Conservation (phyloP, 371 early-diverging fungal species). For the Apophysomyces variabilis region DNA sequence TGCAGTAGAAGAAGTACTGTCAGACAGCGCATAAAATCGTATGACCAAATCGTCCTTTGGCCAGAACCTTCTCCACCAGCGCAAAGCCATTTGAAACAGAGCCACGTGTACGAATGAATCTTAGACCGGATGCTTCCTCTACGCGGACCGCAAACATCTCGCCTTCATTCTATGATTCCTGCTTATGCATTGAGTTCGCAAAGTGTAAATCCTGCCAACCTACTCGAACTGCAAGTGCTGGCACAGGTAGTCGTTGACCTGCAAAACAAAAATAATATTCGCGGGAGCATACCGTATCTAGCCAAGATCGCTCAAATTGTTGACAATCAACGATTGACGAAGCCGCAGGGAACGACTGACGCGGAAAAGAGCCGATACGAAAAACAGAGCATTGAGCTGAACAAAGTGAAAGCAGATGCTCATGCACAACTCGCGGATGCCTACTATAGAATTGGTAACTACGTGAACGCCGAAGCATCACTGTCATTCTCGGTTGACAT, state of each 20-base stretch:
- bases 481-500: slow-evolving; percentile 29
- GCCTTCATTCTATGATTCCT: not conserved
- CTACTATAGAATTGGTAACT: slow-evolving; percentile 32
- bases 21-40: too few relatives aligned
- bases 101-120: too few relatives aligned
- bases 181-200: slow-evolving; percentile 15
- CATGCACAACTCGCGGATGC: slow-evolving; percentile 43
- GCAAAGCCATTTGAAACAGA: too few relatives aligned
- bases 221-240: slow-evolving; percentile 38
- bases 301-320: slow-evolving; percentile 51
- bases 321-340: slow-evolving; percentile 33
- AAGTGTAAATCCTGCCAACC: slow-evolving; percentile 26
- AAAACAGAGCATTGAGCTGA: slow-evolving; percentile 19
- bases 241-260: slow-evolving; percentile 25
- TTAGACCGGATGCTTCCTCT: too few relatives aligned
- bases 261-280: slow-evolving; percentile 28
- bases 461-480: slow-evolving; percentile 31
- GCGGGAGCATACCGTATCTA: slow-evolving; percentile 43
- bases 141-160: too few relatives aligned
- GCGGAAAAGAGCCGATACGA: slow-evolving; percentile 10
- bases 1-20: too few relatives aligned
- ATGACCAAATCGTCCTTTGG: too few relatives aligned
- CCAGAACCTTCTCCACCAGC: too few relatives aligned
- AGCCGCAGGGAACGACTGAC: not conserved
- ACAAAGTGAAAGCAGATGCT: slow-evolving; percentile 37